Conservation (phyloP, 1,139 yeast genomes). For the Arxiozyma slooffiae region DNA sequence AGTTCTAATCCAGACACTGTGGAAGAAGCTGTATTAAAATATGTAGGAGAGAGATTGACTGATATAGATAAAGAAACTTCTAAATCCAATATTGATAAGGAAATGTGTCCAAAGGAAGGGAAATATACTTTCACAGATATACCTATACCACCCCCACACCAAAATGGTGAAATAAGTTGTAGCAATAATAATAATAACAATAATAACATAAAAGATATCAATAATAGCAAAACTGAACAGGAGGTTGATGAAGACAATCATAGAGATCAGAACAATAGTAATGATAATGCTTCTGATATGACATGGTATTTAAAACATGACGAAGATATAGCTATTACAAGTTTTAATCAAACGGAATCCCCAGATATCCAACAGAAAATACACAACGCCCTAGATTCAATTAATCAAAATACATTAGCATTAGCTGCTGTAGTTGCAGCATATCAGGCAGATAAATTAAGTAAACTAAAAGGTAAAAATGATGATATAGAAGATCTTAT, state of each 20-base stretch:
- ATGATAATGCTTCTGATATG: slow-evolving; percentile 32
- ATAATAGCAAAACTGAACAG: slow-evolving; percentile 4
- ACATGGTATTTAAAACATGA: slow-evolving; percentile 31
- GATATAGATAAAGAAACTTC: slow-evolving; percentile 22
- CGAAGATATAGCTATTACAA: slow-evolving; percentile 7
- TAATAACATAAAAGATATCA: slow-evolving; percentile 15
- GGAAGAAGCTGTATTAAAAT: slow-evolving; percentile 60
- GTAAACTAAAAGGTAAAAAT: slow-evolving; percentile 10
- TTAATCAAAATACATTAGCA: slow-evolving; percentile 16
- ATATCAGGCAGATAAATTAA: slow-evolving; percentile 16
- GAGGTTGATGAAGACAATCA: neutral
- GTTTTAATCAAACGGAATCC: slow-evolving; percentile 3
- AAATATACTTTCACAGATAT: neutral
- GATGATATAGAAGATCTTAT: slow-evolving; percentile 3
- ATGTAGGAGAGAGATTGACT: slow-evolving; percentile 53
- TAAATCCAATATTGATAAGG: slow-evolving; percentile 14
- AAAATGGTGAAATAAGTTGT: neutral
- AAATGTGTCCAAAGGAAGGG: neutral
- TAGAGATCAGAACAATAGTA: neutral
- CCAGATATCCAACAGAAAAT: neutral
- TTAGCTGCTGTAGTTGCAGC: slow-evolving; percentile 29
- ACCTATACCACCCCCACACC: neutral
- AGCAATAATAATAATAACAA: slow-evolving; percentile 5
- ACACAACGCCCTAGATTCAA: slow-evolving; percentile 13
- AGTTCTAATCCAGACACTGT: slow-evolving; percentile 20